Conservation (phyloP, 345 rosid genomes). For the Euphorbia peplus region DNA sequence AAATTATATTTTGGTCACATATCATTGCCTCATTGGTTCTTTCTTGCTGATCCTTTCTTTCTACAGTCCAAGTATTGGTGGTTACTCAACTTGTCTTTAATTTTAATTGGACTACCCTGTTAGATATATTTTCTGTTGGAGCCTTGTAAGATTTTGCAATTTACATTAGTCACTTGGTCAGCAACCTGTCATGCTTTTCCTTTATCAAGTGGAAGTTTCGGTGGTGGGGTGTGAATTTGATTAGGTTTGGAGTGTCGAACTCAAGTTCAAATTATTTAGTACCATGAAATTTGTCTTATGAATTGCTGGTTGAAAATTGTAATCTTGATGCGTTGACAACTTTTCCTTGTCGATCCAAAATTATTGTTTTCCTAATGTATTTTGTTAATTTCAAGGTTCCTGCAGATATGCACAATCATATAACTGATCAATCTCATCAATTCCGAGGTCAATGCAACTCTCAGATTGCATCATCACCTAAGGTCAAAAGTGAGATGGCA, state of each 20-base stretch:
- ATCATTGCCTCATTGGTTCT: background rate
- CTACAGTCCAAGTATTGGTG: background rate
- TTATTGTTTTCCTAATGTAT: conserved; percentile 34
- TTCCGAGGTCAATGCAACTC: conserved; percentile 47
- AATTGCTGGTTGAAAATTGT: background rate
- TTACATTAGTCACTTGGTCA: background rate
- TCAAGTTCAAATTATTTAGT: background rate
- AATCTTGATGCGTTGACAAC: conserved; percentile 5
- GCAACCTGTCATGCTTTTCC: background rate
- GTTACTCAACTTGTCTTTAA: background rate
- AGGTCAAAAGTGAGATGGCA: conserved; percentile 54
- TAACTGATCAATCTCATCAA: conserved; percentile 47
- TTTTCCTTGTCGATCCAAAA: conserved; percentile 12
- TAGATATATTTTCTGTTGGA: background rate
- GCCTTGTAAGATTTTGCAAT: background rate
- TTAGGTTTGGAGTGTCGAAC: background rate
- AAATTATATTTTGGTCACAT: background rate
- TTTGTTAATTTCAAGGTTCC: conserved; percentile 62
- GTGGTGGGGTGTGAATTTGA: background rate
- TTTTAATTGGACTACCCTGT: background rate
- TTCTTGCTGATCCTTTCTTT: conserved; percentile 2
- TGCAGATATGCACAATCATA: conserved; percentile 60
- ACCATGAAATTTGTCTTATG: background rate
- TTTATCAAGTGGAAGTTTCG: background rate
- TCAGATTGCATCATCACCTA: conserved; percentile 44